Evolutionary conservation across 2,329 filamentous ascomycete genomes (phyloP).

Genomic region (Microdochium bolleyi): DNA sequence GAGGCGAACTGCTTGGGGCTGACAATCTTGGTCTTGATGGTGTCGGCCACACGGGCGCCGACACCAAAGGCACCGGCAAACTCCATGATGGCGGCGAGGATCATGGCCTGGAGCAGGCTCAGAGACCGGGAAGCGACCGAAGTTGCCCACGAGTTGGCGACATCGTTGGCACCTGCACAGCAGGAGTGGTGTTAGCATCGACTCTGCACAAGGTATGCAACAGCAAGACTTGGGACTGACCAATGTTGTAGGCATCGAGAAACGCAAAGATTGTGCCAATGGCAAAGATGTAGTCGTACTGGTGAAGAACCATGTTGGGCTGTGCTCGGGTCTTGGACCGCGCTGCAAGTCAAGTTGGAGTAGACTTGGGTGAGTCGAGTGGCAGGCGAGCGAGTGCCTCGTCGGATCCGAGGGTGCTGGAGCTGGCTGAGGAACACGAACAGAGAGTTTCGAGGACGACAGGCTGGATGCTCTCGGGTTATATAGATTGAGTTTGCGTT

Average conservation of each 20-base stretch:
- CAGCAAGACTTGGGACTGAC: conserved; percentile 18
- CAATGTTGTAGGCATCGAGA: conserved; percentile 60
- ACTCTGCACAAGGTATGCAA: background rate
- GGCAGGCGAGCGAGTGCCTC: background rate
- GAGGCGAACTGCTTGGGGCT: conserved; percentile 29
- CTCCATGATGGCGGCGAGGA: conserved; percentile 51
- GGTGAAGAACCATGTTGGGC: conserved; percentile 25
- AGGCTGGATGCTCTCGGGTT: background rate
- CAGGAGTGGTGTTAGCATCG: background rate
- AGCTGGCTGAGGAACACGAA: background rate
- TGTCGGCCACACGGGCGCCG: conserved; percentile 51
- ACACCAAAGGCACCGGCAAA: conserved; percentile 54
- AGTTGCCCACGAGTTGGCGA: conserved; percentile 70
- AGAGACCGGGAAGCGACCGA: conserved; percentile 63
- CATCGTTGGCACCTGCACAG: conserved; percentile 46
- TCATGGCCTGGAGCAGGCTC: conserved; percentile 52
- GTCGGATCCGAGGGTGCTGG: background rate
- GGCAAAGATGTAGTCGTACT: conserved; percentile 57
- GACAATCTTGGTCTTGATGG: conserved; percentile 54
- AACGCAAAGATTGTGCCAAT: conserved; percentile 58
- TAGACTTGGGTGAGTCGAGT: background rate
- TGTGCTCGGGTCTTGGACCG: background rate
- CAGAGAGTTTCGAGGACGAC: background rate
- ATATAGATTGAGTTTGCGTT: background rate
- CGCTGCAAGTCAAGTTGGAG: background rate